Evolutionary conservation across 2,329 filamentous ascomycete genomes (phyloP).

Genomic region (Tolypocladium guangdongense): DNA sequence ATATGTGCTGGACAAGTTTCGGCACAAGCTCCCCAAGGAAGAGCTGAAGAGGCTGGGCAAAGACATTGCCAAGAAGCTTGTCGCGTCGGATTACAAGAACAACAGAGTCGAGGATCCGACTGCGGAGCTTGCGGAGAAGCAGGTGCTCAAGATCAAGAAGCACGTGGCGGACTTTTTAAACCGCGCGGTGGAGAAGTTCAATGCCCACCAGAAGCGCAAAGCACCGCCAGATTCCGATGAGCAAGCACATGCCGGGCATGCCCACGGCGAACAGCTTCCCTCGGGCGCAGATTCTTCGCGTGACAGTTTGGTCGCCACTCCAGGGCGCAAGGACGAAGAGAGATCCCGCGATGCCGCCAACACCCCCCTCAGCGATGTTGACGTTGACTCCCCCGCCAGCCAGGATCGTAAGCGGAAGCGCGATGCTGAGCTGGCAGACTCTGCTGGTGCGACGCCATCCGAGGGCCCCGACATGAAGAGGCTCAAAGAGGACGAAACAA

Average conservation of each 20-base stretch:
- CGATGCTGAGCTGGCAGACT: slow-evolving; percentile 23
- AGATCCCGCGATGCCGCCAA: slow-evolving; percentile 21
- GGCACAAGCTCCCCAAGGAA: slow-evolving; percentile 76
- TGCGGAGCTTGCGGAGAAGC: slow-evolving; percentile 57
- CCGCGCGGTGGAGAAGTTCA: slow-evolving; percentile 69
- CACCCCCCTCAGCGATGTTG: slow-evolving; percentile 29
- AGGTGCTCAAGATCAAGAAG: slow-evolving; percentile 71
- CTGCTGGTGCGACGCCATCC: slow-evolving; percentile 35
- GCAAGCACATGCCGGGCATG: neutral
- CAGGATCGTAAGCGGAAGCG: slow-evolving; percentile 57
- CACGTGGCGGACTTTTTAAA: slow-evolving; percentile 81
- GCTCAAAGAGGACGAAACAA: slow-evolving; percentile 34
- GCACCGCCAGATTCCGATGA: slow-evolving; percentile 2
- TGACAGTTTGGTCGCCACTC: slow-evolving; percentile 5
- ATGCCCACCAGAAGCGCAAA: slow-evolving; percentile 52
- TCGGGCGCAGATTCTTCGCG: neutral
- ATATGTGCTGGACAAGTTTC: slow-evolving; percentile 77
- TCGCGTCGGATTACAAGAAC: slow-evolving; percentile 85
- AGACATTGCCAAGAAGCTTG: slow-evolving; percentile 75
- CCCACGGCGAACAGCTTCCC: slow-evolving; percentile 7
- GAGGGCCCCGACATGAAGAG: slow-evolving; percentile 47
- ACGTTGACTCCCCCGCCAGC: slow-evolving; percentile 32
- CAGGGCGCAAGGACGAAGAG: slow-evolving; percentile 1
- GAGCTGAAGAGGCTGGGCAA: slow-evolving; percentile 52
- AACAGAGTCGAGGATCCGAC: slow-evolving; percentile 75